Evolutionary conservation across 108 stramenopile species (phyloP), one percentile per base, ranked within the genome.

Genomic region (Licmophora abbreviata): DNA sequence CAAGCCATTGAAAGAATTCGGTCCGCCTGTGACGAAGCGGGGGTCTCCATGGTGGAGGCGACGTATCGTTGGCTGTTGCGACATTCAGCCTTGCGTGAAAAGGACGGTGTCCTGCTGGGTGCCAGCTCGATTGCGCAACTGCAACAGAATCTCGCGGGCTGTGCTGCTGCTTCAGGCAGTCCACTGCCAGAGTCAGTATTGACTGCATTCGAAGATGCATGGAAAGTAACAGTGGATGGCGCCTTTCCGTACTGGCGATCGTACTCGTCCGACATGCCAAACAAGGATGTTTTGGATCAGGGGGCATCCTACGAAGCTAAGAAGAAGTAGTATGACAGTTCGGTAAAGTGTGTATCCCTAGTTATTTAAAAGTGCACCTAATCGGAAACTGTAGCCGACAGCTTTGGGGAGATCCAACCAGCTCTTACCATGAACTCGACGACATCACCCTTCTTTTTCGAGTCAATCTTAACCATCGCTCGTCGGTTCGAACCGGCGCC

Each of bases 181-280:
- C 1, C 38, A 2, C 56, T 85, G 12, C 55, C 79, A 2, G 35
- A 51, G 27, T 35, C 55, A 18, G 40, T 94, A 1, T 22, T 83
- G 5, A 61, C 48, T 26, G 83, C 85, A 15, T 84, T 90, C 54
- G 85, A 90, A 26, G 37, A 58, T 30, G 85, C 79, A 0, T 90
- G 83, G 84, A 64, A 68, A n/a, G 38, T 93, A 11, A 88, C 76
- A 8, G 2, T 42, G 7, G 71, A 65, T 27, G 63, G 61, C 8
- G 75, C 79, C 14, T 93, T 93, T 51, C 80, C 78, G 2, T 93
- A 93, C 62, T 93, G 92, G 92, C 45, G 92, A 59, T 69, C 72
- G 9, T 93, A 83, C 50, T 83, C 81, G 12, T 52, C 64, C 8
- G 92, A 93, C 49, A 85, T 90, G 83, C 92, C 92, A 11, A 54